Conservation (phyloP, 208 protist genomes). For the Angomonas desouzai region DNA sequence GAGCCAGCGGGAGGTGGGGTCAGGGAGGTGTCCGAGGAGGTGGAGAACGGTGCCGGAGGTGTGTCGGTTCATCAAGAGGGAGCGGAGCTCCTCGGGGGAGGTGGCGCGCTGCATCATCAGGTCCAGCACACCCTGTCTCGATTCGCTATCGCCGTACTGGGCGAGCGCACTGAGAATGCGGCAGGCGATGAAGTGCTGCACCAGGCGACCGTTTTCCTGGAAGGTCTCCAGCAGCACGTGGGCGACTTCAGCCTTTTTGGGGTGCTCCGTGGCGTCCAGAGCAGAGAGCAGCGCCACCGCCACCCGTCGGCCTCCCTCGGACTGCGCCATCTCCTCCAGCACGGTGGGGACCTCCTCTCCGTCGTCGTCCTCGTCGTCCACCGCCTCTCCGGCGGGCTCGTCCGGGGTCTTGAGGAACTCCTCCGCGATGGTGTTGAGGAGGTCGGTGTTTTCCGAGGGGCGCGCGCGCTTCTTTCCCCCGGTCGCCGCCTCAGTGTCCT, state of each 20-base stretch:
- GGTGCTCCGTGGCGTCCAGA: conserved; percentile 27
- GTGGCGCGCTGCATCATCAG: conserved; percentile 62
- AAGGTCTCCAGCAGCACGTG: conserved; percentile 64
- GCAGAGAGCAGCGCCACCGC: conserved; percentile 63
- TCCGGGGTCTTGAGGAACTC: conserved; percentile 45
- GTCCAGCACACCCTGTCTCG: conserved; percentile 47
- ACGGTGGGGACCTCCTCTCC: conserved; percentile 52
- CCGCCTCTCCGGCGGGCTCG: conserved; percentile 25
- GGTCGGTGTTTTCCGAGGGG: conserved; percentile 28
- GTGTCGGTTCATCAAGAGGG: conserved; percentile 71
- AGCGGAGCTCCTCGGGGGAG: conserved; percentile 36
- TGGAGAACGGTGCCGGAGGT: conserved; percentile 66
- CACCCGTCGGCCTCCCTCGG: conserved; percentile 74
- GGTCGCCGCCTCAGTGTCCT: not conserved
- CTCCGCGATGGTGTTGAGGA: conserved; percentile 43
- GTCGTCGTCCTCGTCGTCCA: conserved; percentile 26
- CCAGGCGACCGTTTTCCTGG: conserved; percentile 74
- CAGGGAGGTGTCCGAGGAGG: conserved; percentile 50
- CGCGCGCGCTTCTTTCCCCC: conserved; percentile 9
- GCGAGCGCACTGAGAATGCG: conserved; percentile 77
- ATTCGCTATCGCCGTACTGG: conserved; percentile 41
- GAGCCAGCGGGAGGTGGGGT: conserved; percentile 53
- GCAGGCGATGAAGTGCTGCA: conserved; percentile 78
- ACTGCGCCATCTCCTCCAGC: conserved; percentile 71
- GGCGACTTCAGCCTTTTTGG: conserved; percentile 39